These are phyloP conservation scores for Cercospora janseana DNA, from an alignment of 2,329 filamentous ascomycete genomes.

Conservation along the genomic window DNA sequence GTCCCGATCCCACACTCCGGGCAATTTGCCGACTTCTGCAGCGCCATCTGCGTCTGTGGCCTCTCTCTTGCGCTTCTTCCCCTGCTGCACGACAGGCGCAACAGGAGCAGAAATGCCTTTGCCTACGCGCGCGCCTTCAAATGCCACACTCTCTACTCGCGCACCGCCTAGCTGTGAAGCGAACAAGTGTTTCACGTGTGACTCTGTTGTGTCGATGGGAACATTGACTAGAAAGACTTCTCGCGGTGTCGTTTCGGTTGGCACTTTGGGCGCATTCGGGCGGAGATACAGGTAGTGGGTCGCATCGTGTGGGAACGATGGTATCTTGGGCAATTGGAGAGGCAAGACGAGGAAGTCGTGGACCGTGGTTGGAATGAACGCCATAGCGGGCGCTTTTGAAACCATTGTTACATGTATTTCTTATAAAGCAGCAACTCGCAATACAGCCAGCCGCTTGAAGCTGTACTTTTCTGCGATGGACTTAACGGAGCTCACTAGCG, in stretches of 20 bases:
- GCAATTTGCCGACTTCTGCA: conserved; percentile 55
- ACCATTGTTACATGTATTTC: conserved; percentile 4
- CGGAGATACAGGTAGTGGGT: conserved; percentile 86
- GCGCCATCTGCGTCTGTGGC: conserved; percentile 40
- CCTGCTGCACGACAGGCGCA: conserved; percentile 35
- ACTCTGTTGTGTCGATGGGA: conserved; percentile 76
- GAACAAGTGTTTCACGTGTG: conserved; percentile 74
- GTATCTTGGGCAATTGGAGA: conserved; percentile 62
- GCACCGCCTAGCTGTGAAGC: conserved; percentile 70
- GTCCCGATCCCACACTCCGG: conserved; percentile 69
- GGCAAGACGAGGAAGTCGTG: conserved; percentile 68
- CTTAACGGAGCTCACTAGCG: background rate
- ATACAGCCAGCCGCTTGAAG: background rate
- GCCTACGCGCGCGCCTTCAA: conserved; percentile 61
- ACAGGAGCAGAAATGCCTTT: conserved; percentile 39
- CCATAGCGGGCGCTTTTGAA: conserved; percentile 17
- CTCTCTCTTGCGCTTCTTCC: conserved; percentile 58
- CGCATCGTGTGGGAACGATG: conserved; percentile 60
- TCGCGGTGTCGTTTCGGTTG: conserved; percentile 69
- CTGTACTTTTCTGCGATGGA: conserved; percentile 4
- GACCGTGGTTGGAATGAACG: conserved; percentile 38
- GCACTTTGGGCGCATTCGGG: conserved; percentile 74
- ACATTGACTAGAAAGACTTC: conserved; percentile 90
- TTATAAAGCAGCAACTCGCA: background rate
- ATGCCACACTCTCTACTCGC: conserved; percentile 73